Percentiles rank a stretch among this genome's conserved stretches.
Conservation (phyloP, 352 stramenopile genomes). For the Hyaloperonospora arabidopsidis region DNA sequence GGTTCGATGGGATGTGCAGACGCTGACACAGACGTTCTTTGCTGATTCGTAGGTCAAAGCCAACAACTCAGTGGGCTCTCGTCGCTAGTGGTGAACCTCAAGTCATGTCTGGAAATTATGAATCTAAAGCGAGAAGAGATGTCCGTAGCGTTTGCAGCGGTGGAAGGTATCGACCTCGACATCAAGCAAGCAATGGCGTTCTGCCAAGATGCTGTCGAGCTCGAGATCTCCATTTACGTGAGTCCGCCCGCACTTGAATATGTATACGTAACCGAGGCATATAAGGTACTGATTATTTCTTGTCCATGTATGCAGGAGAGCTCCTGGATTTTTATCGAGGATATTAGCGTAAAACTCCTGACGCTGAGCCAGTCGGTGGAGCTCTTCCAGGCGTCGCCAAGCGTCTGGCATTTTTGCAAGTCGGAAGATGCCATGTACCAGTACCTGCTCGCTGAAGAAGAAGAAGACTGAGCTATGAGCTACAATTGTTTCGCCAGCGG, state of each 20-base stretch:
- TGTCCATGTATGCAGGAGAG: conserved; percentile 43
- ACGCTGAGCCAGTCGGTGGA: conserved; percentile 55
- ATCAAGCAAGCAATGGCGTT: conserved; percentile 78
- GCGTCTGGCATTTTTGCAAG: conserved; percentile 82
- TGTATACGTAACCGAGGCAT: conserved; percentile 1
- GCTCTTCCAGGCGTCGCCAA: conserved; percentile 59
- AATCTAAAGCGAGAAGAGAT: conserved; percentile 77
- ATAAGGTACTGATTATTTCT: conserved; percentile 2
- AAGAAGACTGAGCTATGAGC: conserved; percentile 34
- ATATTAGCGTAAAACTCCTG: conserved; percentile 63
- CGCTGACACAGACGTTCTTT: conserved; percentile 4
- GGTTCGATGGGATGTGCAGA: background rate
- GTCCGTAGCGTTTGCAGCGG: conserved; percentile 57
- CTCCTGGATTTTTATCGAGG: conserved; percentile 71
- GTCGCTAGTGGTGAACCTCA: conserved; percentile 72
- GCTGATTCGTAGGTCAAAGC: conserved; percentile 49
- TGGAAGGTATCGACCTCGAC: conserved; percentile 67
- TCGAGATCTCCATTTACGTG: conserved; percentile 68
- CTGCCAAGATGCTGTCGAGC: conserved; percentile 72
- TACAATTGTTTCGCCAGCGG: no score
- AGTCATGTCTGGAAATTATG: conserved; percentile 81
- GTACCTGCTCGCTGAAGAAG: conserved; percentile 65
- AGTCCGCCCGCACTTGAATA: conserved; percentile 5
- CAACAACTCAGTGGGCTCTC: conserved; percentile 70
- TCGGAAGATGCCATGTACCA: conserved; percentile 68